Evolutionary conservation across 768 basidiomycete species (phyloP), one percentile per base, ranked within the genome.

Genomic region (Suillus placidus): DNA sequence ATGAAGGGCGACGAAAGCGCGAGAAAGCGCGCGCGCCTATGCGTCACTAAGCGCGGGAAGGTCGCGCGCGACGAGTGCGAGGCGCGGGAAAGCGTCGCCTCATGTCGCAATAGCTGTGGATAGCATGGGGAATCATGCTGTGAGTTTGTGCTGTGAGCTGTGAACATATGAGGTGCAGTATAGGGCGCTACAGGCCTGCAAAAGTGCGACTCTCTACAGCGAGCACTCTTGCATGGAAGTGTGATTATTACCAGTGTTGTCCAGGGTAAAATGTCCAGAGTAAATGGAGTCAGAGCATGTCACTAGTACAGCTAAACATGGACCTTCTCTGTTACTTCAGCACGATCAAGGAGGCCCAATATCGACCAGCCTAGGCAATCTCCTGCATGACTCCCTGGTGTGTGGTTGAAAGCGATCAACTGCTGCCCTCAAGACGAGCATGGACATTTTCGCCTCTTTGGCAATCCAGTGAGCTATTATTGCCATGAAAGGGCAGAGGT

Each of bases 391-490:
- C 40, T 38, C 18, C 71, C 67, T 18, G 38, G 13, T 4, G 68
- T 14, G 20, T 54, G 47, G 42, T 71, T 63, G 56, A 72, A 71
- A 32, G 66, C 71, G 13, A 72, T 47, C 12, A 72, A 40, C n/a
- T 4, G 66, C 61, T 13, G 49, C 57, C 49, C 60, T 60, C 16
- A 66, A 37, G 12, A 35, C 9, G 4, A 63, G 26, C 13, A 13
- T 12, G 26, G 55, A n/a, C n/a, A 7, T 51, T n/a, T n/a, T n/a
- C n/a, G n/a, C n/a, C n/a, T 54, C 9, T 10, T 60, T 51, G 7
- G 47, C 47, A 49, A 68, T 68, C 43, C 64, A 82, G 70, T 81
- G 78, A 0, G 70, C 73, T 0, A 77, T 79, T 0, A 81, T 63
- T 0, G 74, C 80, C 66, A 81, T 70, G 60, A 69, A 78, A 14